A percentile compares a stretch with the other conserved stretches of the same genome.
phyloP scores from a whole-genome alignment of 202 grass and related monocot genomes.

The Musa balbisiana region DNA sequence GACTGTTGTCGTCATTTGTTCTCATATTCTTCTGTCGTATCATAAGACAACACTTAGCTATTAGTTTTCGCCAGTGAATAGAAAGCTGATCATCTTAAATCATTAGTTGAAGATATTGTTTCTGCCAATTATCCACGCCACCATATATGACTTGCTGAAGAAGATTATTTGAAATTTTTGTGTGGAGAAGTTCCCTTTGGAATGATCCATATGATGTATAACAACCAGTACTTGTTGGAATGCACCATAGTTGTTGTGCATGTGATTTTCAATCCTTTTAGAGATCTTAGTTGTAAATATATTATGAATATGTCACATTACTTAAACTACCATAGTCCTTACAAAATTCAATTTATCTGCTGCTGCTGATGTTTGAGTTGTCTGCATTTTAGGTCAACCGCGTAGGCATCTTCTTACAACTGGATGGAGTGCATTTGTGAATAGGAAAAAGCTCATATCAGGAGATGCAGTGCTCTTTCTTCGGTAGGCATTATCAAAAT shows the following conservation, averaged over 20 bases:
- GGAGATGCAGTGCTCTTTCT: conserved; percentile 92
- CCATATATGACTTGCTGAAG: not conserved
- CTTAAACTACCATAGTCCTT: not conserved
- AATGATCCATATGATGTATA: too few species aligned
- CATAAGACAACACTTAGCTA: not conserved
- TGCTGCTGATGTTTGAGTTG: not conserved
- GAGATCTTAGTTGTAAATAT: not conserved
- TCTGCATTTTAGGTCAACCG: conserved; percentile 65
- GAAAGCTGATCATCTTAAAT: not conserved
- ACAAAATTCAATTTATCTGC: not conserved
- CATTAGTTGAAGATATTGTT: not conserved
- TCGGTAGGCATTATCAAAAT: conserved; percentile 34
- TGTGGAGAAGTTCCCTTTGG: not conserved
- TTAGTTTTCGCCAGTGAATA: not conserved
- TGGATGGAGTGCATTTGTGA: conserved; percentile 93
- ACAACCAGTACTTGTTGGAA: too few species aligned
- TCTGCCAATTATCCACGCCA: too few species aligned
- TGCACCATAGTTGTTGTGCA: too few species aligned
- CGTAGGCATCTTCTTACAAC: conserved; percentile 96
- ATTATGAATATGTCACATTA: not conserved
- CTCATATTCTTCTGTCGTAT: not conserved
- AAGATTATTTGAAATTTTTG: not conserved
- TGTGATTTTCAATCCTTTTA: not conserved
- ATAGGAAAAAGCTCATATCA: conserved; percentile 82
- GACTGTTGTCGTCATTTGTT: not conserved